These are phyloP conservation scores for Aspergillus intermedius DNA, from an alignment of 2,329 filamentous ascomycete species.

Conservation along the genomic window DNA sequence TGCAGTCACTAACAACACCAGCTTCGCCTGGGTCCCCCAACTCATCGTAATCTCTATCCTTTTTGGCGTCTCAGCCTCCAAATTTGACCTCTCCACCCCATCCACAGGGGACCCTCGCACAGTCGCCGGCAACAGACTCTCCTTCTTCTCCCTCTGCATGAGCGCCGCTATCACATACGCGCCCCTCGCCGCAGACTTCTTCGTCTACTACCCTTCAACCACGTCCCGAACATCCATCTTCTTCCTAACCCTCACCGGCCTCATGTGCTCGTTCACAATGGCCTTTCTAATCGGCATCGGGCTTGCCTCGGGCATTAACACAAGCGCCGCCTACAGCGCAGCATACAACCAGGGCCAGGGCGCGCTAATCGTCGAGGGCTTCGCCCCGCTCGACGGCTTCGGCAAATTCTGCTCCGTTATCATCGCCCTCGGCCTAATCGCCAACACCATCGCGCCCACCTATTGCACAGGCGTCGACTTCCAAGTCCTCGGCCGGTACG, in stretches of 20 bases:
- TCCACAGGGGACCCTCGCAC: slow-evolving; percentile 49
- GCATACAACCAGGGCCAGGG: slow-evolving; percentile 57
- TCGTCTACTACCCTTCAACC: slow-evolving; percentile 57
- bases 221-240: slow-evolving; percentile 51
- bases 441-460: slow-evolving; percentile 59
- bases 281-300: slow-evolving; percentile 58
- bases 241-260: slow-evolving; percentile 50
- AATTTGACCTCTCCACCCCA: slow-evolving; percentile 50
- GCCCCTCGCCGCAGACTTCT: slow-evolving; percentile 59
- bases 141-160: slow-evolving; percentile 64
- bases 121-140: slow-evolving; percentile 49
- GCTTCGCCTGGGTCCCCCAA: slow-evolving; percentile 60
- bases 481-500: slow-evolving; percentile 57
- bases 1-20: slow-evolving; percentile 18
- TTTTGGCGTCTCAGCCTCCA: slow-evolving; percentile 54
- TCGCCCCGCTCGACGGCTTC: slow-evolving; percentile 53
- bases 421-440: slow-evolving; percentile 57
- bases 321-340: slow-evolving; percentile 47
- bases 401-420: slow-evolving; percentile 62
- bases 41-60: slow-evolving; percentile 56
- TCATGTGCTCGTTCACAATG: slow-evolving; percentile 54
- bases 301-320: slow-evolving; percentile 52
- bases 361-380: slow-evolving; percentile 58
- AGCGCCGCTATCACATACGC: slow-evolving; percentile 60
- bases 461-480: slow-evolving; percentile 63